Base-by-base conservation (phyloP, 805 yeast species). In the Lipomyces yamadae region DNA sequence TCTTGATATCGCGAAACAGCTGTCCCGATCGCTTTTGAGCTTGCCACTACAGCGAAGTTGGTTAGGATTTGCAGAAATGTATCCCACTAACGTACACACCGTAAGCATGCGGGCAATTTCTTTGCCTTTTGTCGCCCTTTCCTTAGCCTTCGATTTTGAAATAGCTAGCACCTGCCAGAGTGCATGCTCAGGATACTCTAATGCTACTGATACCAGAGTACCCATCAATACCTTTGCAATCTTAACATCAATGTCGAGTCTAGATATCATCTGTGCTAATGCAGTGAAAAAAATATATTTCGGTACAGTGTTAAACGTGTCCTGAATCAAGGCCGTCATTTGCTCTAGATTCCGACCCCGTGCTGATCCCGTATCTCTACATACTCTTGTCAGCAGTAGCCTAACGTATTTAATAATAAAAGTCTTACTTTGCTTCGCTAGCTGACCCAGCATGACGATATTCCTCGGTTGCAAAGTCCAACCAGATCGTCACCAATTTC, bases 161-260 rank as follows among this genome's bases (percentile, higher is more conserved):
- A 91, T 88, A 0, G 94, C 88, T 52, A 90, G 80, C 0, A 91
- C 86, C 10, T 89, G 86, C 96, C 98, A 95, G n/a, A 95, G 79
- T 29, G 93, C 86, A 68, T 91, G 94, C 18, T 85, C 84, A 0
- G 98, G 97, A 75, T 92, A 95, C 32, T 84, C 81, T 37, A 79
- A 78, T 0, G 89, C 81, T 11, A 94, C 82, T 24, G 24, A 15
- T 15, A 42, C 48, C n/a, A 42, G 10, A 42, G 48, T 24, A 13
- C 81, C 78, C 13, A 84, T 78, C 10, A 93, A 79, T 30, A 94
- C 84, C n/a, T 80, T 77, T 61, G 83, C 77, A 15, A 95, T 81
- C 29, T 87, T 77, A 1, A 81, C 82, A 35, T 82, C 84, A 0
- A 95, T 86, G 0, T 81, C 79, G 65, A 93, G 81, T 72, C 98